phyloP scores from a whole-genome alignment of 495 filamentous ascomycete genomes.

The Chaetomium tenue region DNA sequence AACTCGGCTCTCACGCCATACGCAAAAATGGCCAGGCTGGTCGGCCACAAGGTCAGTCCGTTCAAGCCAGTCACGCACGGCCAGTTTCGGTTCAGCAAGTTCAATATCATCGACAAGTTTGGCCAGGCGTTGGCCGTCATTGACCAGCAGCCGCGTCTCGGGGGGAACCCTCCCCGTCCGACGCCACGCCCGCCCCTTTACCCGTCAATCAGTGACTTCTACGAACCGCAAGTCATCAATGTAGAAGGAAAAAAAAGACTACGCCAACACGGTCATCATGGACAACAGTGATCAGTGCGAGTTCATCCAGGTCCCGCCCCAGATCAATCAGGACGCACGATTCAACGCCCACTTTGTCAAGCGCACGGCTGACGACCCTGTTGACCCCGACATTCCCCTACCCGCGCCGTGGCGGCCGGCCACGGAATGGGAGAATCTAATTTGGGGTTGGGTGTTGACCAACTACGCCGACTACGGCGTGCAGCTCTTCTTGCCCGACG shows the following conservation, averaged over 20 bases:
- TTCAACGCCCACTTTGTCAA: conserved; percentile 41
- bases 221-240: too few relatives aligned
- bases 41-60: neutral
- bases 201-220: too few relatives aligned
- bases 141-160: too few relatives aligned
- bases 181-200: too few relatives aligned
- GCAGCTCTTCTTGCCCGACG: conserved; percentile 51
- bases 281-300: too few relatives aligned
- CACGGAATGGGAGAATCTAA: conserved; percentile 47
- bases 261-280: neutral
- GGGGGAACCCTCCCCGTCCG: too few relatives aligned
- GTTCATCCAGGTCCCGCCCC: conserved; percentile 48
- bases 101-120: conserved; percentile 58
- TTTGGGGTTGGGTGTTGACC: conserved; percentile 56
- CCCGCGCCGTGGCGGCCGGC: conserved; percentile 28
- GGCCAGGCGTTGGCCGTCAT: conserved; percentile 46
- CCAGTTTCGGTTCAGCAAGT: conserved; percentile 46
- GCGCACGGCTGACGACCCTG: too few relatives aligned
- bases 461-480: conserved; percentile 52
- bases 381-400: too few relatives aligned
- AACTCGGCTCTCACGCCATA: conserved; percentile 6
- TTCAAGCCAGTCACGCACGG: conserved; percentile 53
- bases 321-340: conserved; percentile 51
- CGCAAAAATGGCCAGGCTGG: neutral
- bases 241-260: too few relatives aligned